Evolutionary conservation across 495 filamentous ascomycete genomes (phyloP), one percentile per base, ranked within the genome.

Genomic region (Glutinoglossum americanum): DNA sequence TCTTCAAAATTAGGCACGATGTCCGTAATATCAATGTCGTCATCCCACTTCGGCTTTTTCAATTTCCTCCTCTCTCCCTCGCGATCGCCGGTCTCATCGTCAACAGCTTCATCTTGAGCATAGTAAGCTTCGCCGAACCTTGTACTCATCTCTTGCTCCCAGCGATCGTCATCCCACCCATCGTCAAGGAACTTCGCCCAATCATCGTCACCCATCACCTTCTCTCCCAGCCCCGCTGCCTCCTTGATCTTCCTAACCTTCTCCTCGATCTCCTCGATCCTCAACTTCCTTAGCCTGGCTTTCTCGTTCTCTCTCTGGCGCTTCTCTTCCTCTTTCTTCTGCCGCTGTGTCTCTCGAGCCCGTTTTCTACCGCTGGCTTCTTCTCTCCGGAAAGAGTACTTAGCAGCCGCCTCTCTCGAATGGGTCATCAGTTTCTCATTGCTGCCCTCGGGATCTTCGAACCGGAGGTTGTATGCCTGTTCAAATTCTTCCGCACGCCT

Each of bases 21-120:
- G 66, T 98, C 90, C 28, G 81, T 84, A 70, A 97, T 96, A 63
- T 94, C 89, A 63, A 97, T 95, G 64, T 98, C 92, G 62, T 95
- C 87, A 59, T 94, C 85, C 86, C 89, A 98, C 57, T 81, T 85
- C 21, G 92, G 92, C 74, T 98, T 98, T 74, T 87, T 92, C 19
- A 78, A 69, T 59, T 78, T 80, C 59, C 77, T 80, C 61, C 75
- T 77, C 60, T 71, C 72, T 63, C 77, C 78, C n/a, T n/a, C n/a
- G n/a, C n/a, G n/a, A 33, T 63, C 63, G 11, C 21, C 67, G 1
- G 58, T 64, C 15, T 65, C 64, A n/a, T 66, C 73, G 27, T 65
- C 65, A 4, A 41, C 41, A 45, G 4, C 72, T 4, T 79, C 81
- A 0, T 67, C 70, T 33, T 80, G 80, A 6, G 79, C 83, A 64